Evolutionary conservation across 805 yeast genomes (phyloP).

Genomic region (Ogataea siamensis): DNA sequence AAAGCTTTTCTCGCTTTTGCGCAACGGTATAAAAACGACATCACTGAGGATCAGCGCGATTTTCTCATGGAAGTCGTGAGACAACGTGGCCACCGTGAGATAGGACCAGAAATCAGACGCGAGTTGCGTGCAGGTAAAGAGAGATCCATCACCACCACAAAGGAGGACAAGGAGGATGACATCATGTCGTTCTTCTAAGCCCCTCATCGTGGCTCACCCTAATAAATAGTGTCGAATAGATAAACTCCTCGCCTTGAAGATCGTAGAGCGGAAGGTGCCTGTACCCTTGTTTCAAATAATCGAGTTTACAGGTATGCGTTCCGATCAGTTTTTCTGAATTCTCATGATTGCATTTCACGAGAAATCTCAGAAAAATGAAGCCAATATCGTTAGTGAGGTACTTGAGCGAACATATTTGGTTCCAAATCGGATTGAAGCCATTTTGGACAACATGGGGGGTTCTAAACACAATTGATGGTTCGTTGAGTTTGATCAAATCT

Average conservation of each 20-base stretch:
- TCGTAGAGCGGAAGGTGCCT: constrained; percentile 79
- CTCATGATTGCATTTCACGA: constrained; percentile 37
- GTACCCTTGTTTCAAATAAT: constrained; percentile 72
- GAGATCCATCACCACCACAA: constrained; percentile 36
- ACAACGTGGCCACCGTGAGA: constrained; percentile 82
- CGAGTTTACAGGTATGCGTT: constrained; percentile 55
- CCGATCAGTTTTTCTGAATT: constrained; percentile 46
- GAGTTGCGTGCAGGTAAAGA: constrained; percentile 85
- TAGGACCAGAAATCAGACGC: constrained; percentile 92
- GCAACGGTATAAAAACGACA: constrained; percentile 93
- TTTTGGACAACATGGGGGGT: constrained; percentile 51
- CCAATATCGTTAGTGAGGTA: constrained; percentile 38
- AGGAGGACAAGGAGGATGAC: constrained; percentile 27
- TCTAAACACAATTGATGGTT: constrained; percentile 27
- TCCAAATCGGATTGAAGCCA: constrained; percentile 90
- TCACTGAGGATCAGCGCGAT: constrained; percentile 98
- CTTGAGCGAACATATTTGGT: constrained; percentile 45
- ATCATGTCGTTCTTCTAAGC: constrained; percentile 32
- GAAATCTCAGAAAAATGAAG: constrained; percentile 56
- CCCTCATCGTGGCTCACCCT: constrained; percentile 23
- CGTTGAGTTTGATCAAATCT: constrained; percentile 3
- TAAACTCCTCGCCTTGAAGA: constrained; percentile 70
- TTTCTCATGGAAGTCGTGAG: constrained; percentile 87
- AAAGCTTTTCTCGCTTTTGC: constrained; percentile 93
- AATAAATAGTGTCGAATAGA: constrained; percentile 51